Evolutionary conservation across 352 stramenopile species (phyloP).

Genomic region (Thraustochytrium sp.): DNA sequence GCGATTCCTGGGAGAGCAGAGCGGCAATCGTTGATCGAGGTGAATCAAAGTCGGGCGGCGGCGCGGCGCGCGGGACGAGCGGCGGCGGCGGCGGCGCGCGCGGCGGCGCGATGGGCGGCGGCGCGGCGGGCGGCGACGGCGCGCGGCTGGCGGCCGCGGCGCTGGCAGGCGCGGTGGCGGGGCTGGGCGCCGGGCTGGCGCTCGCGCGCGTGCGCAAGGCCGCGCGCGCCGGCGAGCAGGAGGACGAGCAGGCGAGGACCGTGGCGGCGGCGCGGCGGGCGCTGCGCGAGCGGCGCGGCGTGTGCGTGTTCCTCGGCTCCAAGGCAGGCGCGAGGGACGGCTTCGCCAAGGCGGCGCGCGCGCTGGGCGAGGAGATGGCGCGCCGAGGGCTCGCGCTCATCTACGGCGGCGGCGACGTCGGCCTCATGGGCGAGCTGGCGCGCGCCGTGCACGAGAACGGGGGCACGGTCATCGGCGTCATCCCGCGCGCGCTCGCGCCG

Average conservation of each 20-base stretch:
- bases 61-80: too few relatives aligned
- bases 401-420: slow-evolving; percentile 46
- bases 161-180: too few relatives aligned
- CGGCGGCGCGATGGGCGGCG: too few relatives aligned
- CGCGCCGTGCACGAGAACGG: slow-evolving; percentile 15
- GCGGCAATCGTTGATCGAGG: too few relatives aligned
- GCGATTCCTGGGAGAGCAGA: too few relatives aligned
- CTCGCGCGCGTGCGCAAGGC: too few relatives aligned
- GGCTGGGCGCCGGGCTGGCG: too few relatives aligned
- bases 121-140: too few relatives aligned
- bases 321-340: neutral
- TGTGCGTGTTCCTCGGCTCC: slow-evolving; percentile 36
- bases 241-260: neutral
- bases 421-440: slow-evolving; percentile 40
- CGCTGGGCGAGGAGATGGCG: slow-evolving; percentile 16
- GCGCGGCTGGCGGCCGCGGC: too few relatives aligned
- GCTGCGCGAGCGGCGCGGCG: neutral
- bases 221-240: neutral
- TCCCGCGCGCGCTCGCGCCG: slow-evolving; percentile 13
- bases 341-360: neutral
- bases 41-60: too few relatives aligned
- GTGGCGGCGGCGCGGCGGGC: neutral
- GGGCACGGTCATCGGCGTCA: slow-evolving; percentile 29
- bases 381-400: neutral
- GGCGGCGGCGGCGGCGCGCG: too few relatives aligned